A percentile compares a stretch with the other conserved stretches of the same genome.
Conservation (phyloP, 2,329 filamentous ascomycete species). For the Epichloe amarillans region DNA sequence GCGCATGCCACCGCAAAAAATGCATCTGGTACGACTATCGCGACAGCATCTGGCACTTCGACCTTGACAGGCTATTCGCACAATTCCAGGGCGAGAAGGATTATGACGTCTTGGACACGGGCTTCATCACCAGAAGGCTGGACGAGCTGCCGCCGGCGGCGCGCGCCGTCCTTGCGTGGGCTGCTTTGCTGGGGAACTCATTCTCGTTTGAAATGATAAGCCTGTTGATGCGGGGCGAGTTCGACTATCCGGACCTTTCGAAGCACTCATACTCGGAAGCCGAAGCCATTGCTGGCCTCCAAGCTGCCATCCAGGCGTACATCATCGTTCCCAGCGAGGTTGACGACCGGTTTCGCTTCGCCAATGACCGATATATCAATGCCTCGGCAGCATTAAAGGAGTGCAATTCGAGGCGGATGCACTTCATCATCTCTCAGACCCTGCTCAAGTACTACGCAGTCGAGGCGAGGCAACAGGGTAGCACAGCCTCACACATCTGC, state of each 20-base stretch:
- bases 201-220: conserved; percentile 78
- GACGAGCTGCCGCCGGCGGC: conserved; percentile 61
- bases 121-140: conserved; percentile 68
- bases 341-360: conserved; percentile 79
- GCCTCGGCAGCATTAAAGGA: conserved; percentile 59
- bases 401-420: conserved; percentile 64
- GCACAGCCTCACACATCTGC: conserved; percentile 69
- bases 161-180: conserved; percentile 76
- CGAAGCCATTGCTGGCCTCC: conserved; percentile 65
- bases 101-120: conserved; percentile 66
- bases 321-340: conserved; percentile 70
- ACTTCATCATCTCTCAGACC: conserved; percentile 74
- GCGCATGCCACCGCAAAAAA: conserved; percentile 71
- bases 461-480: conserved; percentile 53
- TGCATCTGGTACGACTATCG: conserved; percentile 89
- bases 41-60: conserved; percentile 69
- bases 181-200: conserved; percentile 63
- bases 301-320: conserved; percentile 66
- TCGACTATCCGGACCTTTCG: conserved; percentile 34
- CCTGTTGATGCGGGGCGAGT: conserved; percentile 62
- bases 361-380: conserved; percentile 75
- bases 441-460: conserved; percentile 57
- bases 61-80: conserved; percentile 73
- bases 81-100: conserved; percentile 70
- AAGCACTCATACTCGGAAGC: conserved; percentile 39